Evolutionary conservation across 768 basidiomycete species (phyloP), one percentile per base, ranked within the genome.

Genomic region (Mycena epipterygia): DNA sequence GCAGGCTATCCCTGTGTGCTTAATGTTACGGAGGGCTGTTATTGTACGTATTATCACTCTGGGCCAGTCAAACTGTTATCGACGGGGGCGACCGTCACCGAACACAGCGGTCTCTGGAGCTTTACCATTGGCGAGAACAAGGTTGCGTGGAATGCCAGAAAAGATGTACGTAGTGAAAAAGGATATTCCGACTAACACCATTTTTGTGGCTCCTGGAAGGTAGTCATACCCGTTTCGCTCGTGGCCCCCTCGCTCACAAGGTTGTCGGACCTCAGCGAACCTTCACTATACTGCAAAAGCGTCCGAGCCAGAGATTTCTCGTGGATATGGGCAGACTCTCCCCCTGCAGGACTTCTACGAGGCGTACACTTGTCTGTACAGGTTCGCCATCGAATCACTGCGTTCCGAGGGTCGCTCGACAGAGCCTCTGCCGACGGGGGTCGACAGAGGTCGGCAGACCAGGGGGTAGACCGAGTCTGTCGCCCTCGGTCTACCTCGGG

Each of bases 71-170:
- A 94, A 49, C 85, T 91, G 62, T 76, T 88, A 33, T 79, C 81
- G 0, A 87, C 87, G 1, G 92, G 91, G 7, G 82, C 86, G 41
- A 78, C 81, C 5, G 55, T 94, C 1, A 92, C 88, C 1, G 59
- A 79, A 46, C 97, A 98, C 76, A 67, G 84, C 1, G 97, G 97
- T 0, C 80, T 96, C 0, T 97, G 95, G 94, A 87, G 85, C 25
- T 96, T 89, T 75, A 97, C 96, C 1, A 84, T 98, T 51, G 97
- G 97, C 2, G 92, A 99, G 78, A 87, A 90, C 33, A 91, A 88
- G 88, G 51, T 78, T 97, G 25, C 77, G 81, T 1, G 94, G 95
- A 2, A 83, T 90, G 82, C 79, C 81, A 1, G 76, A 86, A 57
- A 88, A 85, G 76, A 86, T 92, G 83, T 97, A 91, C 71, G 94